Conservation (phyloP, 345 rosid species). For the Eucalyptus cloeziana region DNA sequence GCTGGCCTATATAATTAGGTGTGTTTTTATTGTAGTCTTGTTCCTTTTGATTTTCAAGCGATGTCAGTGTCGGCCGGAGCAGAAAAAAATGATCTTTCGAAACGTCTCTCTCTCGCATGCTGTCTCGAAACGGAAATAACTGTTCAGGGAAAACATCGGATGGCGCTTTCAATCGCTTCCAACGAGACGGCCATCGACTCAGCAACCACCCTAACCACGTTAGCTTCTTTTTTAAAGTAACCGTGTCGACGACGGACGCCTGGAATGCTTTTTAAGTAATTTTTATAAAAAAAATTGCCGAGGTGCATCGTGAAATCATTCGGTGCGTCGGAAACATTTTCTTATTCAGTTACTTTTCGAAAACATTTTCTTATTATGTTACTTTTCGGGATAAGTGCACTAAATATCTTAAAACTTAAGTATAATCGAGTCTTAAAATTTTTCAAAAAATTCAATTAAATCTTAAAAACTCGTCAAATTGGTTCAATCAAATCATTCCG, state of each 20-base stretch:
- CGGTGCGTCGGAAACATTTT: background rate
- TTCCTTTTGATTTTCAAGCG: background rate
- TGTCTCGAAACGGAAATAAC: background rate
- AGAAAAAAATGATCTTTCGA: background rate
- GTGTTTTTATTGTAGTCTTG: background rate
- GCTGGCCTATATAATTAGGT: background rate
- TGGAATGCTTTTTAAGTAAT: background rate
- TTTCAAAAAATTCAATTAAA: rapidly evolving
- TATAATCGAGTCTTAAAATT: no score
- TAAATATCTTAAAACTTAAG: no score
- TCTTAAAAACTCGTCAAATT: rapidly evolving
- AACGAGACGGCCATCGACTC: background rate
- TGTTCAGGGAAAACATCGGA: background rate
- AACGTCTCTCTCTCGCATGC: background rate
- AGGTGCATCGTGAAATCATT: background rate
- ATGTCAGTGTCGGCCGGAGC: background rate
- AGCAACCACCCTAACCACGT: background rate
- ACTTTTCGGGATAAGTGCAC: no score
- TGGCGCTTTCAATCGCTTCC: background rate
- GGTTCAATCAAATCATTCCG: rapidly evolving
- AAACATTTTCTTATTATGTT: no score
- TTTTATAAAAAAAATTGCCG: background rate
- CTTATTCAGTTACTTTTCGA: background rate
- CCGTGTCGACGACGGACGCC: background rate
- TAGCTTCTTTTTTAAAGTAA: background rate